Evolutionary conservation across 768 basidiomycete species (phyloP).

Genomic region (Rhodosporidiobolus odoratus): DNA sequence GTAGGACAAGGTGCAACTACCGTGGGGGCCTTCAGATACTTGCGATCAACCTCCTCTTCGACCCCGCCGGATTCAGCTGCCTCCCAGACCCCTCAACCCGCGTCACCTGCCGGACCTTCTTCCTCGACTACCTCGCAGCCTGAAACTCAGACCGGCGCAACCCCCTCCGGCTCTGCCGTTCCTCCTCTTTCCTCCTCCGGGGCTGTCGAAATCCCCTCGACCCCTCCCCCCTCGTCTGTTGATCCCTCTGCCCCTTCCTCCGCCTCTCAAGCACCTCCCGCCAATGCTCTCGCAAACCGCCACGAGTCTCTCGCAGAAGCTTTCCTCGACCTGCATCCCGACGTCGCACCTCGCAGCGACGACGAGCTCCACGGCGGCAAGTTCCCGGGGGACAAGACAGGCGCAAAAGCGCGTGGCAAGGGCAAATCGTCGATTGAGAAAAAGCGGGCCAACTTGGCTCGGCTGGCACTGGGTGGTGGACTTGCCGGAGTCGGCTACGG

Average conservation of each 20-base stretch:
- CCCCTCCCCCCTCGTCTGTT: background rate
- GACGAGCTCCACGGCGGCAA: constrained; percentile 10
- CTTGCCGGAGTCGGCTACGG: constrained; percentile 55
- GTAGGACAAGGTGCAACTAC: background rate
- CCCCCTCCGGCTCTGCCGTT: background rate
- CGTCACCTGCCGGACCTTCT: constrained; percentile 1
- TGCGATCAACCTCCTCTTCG: constrained; percentile 12
- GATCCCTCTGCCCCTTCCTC: constrained; percentile 9
- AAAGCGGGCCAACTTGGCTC: constrained; percentile 57
- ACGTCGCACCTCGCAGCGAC: constrained; percentile 33
- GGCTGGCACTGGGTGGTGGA: constrained; percentile 55
- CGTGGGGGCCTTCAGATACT: background rate
- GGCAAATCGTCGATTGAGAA: constrained; percentile 73
- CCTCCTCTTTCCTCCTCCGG: constrained; percentile 7
- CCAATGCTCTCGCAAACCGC: constrained; percentile 20
- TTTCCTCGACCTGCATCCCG: constrained; percentile 40
- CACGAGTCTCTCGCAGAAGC: constrained; percentile 35
- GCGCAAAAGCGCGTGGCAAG: constrained; percentile 51
- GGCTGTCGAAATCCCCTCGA: background rate
- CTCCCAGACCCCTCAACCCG: constrained; percentile 11
- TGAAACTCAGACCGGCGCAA: constrained; percentile 12
- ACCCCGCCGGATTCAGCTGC: constrained; percentile 5
- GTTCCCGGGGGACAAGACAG: constrained; percentile 31
- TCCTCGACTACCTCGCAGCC: background rate
- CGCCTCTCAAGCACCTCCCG: constrained; percentile 4